Base-by-base conservation (phyloP, 2,329 filamentous ascomycete species). In the Coleophoma cylindrospora region DNA sequence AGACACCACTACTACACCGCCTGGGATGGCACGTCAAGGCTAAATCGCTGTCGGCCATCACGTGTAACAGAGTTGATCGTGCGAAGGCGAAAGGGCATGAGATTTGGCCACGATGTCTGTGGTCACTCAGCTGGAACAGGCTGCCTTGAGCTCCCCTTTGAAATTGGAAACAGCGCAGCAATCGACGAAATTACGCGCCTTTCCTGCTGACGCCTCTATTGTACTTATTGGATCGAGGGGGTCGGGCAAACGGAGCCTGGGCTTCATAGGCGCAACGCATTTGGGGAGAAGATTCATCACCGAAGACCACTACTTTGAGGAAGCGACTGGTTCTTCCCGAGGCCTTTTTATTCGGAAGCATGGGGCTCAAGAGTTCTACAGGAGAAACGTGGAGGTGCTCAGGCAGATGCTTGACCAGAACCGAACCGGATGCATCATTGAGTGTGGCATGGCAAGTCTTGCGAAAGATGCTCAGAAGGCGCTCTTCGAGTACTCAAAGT, bases 181-280 rank as follows among this genome's bases (percentile, higher is more conserved):
- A 34, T 52, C 48, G 12, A 56, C 57, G 47, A 55, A 40, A 19
- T 50, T 54, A 17, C 51, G 62, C 51, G 48, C 59, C 21, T 66
- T 66, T 46, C 50, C 51, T 32, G 49, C 51, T 10, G 77, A 87
- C 70, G 82, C 84, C 2, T 89, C 87, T 1, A 81, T 91, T 49
- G 78, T 91, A 7, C 73, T 91, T 15, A 77, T 87, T 19, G 87
- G 87, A 2, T 82, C 89, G 50, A 81, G 85, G 13, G 87, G 87
- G 11, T 81, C 84, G 5, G 87, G 87, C 14, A 91, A 91, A 66
- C 86, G 86, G 2, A 89, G 85, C 1, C 71, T 91, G 11, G 87
- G 84, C 13, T 79, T 91, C 44, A 89, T 91, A 54, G 84, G 86
- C 6, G 86, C 86, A 0, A 83, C 83, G 8, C 84, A 85, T 45